Evolutionary conservation across 257 asterid genomes (phyloP), one percentile per base, ranked within the genome.

Genomic region (Nicotiana tabacum): DNA sequence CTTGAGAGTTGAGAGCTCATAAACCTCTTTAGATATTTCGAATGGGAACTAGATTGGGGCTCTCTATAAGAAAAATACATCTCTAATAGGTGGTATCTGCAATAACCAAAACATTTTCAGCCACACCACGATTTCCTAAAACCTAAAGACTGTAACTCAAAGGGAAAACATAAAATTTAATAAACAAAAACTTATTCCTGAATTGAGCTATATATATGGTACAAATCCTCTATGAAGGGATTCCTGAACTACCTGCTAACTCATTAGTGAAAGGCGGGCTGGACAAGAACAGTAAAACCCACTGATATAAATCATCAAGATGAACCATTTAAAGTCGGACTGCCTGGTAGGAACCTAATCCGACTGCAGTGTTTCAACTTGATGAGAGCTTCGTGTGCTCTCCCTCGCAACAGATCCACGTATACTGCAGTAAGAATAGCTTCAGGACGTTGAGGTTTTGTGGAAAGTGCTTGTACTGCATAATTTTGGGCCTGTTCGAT

Each of bases 361-460:
- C 87, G 85, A 61, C 87, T 81, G 53, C 89, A 89, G 70, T 81
- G 89, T 90, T 85, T 94, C 94, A 94, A 86, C 90, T 89, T 95
- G 48, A 84, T 88, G 27, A 95, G 82, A 79, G 97, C 99, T 77
- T 91, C 97, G 18, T 89, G 84, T 18, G 89, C 82, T 84, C 81
- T 92, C 7, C 97, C 95, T 2, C 77, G 81, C 88, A 89, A 86
- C 48, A 95, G 89, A 83, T 95, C 99, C 89, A 95, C 74, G 77
- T 95, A 95, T 43, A 92, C 89, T 3, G 95, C 92, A 1, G 97
- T 94, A 39, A 92, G 89, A 81, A 90, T 88, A 77, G 90, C 97
- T 66, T 88, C 88, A 32, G 91, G 84, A 67, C 90, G 89, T 51
- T 89, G 86, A 2, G 97, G 96, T 67, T 83, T 77, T 65, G 84